phyloP scores from a whole-genome alignment of 129 eudicot species.

The Ambrosia trifida region DNA sequence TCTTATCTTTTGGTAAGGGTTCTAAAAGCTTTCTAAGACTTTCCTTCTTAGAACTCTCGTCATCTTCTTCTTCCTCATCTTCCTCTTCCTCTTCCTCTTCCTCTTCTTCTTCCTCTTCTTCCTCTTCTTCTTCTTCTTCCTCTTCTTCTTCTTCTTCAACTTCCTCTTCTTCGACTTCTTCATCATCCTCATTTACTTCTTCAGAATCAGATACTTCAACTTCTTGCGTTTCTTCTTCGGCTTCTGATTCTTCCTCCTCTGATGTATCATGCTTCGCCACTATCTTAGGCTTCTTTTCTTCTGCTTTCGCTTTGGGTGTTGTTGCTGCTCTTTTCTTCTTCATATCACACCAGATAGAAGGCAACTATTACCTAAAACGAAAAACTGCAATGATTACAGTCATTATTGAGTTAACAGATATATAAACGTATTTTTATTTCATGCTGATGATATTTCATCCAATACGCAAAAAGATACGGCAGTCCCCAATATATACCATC shows the following conservation, averaged over 20 bases:
- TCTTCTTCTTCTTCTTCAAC: conserved; percentile 20
- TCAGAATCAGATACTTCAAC: conserved; percentile 35
- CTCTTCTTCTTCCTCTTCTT: conserved; percentile 36
- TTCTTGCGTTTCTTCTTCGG: conserved; percentile 26
- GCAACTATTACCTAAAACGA: conserved; percentile 23
- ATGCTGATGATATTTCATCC: conserved; percentile 2
- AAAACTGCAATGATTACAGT: not conserved
- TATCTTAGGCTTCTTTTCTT: conserved; percentile 38
- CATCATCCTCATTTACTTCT: conserved; percentile 23
- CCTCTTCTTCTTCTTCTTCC: conserved; percentile 31
- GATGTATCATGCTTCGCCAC: conserved; percentile 36
- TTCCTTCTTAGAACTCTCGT: conserved; percentile 54
- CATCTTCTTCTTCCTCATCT: conserved; percentile 28
- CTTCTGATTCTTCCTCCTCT: conserved; percentile 36
- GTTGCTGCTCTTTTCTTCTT: conserved; percentile 43
- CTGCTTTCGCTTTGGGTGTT: conserved; percentile 28
- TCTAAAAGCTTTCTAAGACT: conserved; percentile 58
- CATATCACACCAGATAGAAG: conserved; percentile 25
- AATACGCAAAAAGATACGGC: not conserved
- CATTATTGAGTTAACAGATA: not conserved
- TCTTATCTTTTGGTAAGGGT: conserved; percentile 71
- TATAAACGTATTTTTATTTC: not conserved
- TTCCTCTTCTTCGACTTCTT: conserved; percentile 28
- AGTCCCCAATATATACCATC: no score
- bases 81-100: conserved; percentile 25